Evolutionary conservation across 2,329 filamentous ascomycete genomes (phyloP), one percentile per base, ranked within the genome.

Genomic region (Grosmannia clavigera): DNA sequence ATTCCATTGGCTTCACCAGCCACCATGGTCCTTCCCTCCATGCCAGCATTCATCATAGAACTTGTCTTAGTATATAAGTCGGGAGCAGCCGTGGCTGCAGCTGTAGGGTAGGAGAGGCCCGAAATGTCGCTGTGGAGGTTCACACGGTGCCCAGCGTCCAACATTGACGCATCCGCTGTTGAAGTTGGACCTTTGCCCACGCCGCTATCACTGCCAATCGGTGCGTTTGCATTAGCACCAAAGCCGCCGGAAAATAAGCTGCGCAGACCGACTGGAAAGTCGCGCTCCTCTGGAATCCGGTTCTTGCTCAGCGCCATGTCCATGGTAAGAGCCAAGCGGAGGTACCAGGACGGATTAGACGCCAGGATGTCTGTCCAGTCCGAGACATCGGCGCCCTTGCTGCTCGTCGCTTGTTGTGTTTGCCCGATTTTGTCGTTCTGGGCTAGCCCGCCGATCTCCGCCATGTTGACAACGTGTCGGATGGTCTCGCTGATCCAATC

Each of bases 251-350:
- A 14, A 38, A 64, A 64, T 11, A 65, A 56, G 12, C 61, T 58
- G 9, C 64, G 62, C 40, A 65, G 60, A 3, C 62, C 55, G 43
- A 58, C 55, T 4, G 64, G 64, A 19, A 65, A 65, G n/a, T 65
- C 64, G 16, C 61, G 61, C 62, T 65, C 64, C 46, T 65, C 64
- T 12, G 64, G 64, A 62, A 65, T 61, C 35, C 64, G 64, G 58
- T 61, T 65, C 60, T 65, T 65, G 60, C 62, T 65, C n/a, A 65
- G 57, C 1, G 64, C 64, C 46, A 65, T 43, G 48, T 65, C 63
- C 60, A 65, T 62, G 22, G 64, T 65, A 46, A 65, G 38, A 19
- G 62, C 64, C n/a, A 65, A 55, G 7, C 64, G 61, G 48, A 65
- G 62, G 38, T 65, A 65, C 64, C 58, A 60, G 27, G 61, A 61